These are phyloP conservation scores for Magnusiomyces sp. DNA, from an alignment of 1,139 yeast species.

Conservation along the genomic window DNA sequence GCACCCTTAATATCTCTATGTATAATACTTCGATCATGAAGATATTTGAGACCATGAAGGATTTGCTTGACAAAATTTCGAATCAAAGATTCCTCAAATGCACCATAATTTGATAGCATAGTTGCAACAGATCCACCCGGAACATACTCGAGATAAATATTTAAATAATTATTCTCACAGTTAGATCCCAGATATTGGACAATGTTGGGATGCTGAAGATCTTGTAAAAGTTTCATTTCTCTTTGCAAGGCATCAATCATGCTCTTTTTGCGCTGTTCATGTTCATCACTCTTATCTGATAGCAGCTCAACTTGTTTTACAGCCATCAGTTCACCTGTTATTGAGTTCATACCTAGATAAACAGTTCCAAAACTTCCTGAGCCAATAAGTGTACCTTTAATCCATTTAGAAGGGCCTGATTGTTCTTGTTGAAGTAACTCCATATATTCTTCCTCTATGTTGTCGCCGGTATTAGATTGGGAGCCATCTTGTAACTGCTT, in stretches of 20 bases:
- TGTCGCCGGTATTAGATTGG: conserved; percentile 12
- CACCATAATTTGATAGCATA: conserved; percentile 78
- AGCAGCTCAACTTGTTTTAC: conserved; percentile 77
- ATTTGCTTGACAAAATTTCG: conserved; percentile 80
- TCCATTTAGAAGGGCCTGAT: conserved; percentile 68
- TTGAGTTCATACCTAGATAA: conserved; percentile 81
- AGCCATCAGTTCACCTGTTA: conserved; percentile 94
- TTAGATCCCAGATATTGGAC: conserved; percentile 86
- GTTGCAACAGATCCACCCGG: conserved; percentile 96
- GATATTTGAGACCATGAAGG: conserved; percentile 67
- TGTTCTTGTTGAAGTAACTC: conserved; percentile 37
- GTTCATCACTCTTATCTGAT: conserved; percentile 36
- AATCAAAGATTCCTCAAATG: conserved; percentile 83
- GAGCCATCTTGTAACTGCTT: conserved; percentile 9
- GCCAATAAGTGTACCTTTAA: conserved; percentile 87
- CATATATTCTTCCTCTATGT: conserved; percentile 23
- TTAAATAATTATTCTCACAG: conserved; percentile 55
- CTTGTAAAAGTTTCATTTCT: conserved; percentile 73
- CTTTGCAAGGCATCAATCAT: conserved; percentile 81
- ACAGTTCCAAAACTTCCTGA: conserved; percentile 95
- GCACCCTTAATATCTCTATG: conserved; percentile 95
- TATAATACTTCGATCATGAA: conserved; percentile 75
- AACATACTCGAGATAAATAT: conserved; percentile 86
- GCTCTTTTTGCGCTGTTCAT: conserved; percentile 41
- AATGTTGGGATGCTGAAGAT: conserved; percentile 81